Conservation (phyloP, 306 rosid species). For the Begonia fuchsioides region DNA sequence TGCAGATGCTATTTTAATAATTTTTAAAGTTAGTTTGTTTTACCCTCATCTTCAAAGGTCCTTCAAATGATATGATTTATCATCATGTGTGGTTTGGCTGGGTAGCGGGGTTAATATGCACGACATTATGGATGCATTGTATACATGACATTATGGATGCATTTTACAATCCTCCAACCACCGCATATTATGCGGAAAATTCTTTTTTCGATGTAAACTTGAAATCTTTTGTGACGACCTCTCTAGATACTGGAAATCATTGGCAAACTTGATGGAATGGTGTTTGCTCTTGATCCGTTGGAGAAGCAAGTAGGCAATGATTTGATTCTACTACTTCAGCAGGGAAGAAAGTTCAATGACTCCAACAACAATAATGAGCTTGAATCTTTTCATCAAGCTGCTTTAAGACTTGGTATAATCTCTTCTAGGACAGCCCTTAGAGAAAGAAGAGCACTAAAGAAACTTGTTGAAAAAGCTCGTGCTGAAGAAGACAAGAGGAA, state of each 20-base stretch:
- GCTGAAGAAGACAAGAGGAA: constrained; percentile 90
- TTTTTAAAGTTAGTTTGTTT: no score
- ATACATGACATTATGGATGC: no score
- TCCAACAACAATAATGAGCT: constrained; percentile 65
- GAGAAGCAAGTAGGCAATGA: constrained; percentile 94
- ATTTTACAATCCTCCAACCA: no score
- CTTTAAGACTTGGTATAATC: constrained; percentile 71
- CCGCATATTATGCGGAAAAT: no score
- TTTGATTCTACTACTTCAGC: constrained; percentile 75
- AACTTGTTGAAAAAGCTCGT: constrained; percentile 78
- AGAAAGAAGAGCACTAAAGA: constrained; percentile 92
- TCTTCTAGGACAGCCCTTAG: constrained; percentile 88
- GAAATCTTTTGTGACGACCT: background rate
- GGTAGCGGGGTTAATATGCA: no score
- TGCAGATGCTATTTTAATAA: no score
- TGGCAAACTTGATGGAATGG: constrained; percentile 41
- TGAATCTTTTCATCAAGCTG: constrained; percentile 94
- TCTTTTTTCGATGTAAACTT: no score
- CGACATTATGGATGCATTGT: no score
- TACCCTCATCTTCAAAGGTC: no score
- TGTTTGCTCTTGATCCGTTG: constrained; percentile 55
- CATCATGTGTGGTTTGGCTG: no score
- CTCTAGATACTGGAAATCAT: constrained; percentile 63
- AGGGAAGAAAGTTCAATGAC: constrained; percentile 59
- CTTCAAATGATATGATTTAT: no score